A percentile compares a stretch with the other conserved stretches of the same genome.
Evolutionary conservation across 352 stramenopile genomes (phyloP).

Genomic region (Nothophytophthora sp.): DNA sequence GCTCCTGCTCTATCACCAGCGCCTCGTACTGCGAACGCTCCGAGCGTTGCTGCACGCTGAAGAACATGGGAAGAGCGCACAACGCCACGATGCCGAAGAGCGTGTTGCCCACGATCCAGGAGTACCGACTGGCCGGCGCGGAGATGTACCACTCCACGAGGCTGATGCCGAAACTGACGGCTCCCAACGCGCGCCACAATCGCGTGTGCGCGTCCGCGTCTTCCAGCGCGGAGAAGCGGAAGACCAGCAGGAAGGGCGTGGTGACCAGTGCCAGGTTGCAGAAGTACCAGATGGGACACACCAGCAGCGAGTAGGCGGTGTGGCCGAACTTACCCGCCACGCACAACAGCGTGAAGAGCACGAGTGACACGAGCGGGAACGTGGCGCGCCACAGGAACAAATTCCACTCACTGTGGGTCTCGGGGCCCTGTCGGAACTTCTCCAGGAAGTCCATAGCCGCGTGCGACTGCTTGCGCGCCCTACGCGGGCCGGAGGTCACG

Average conservation of each 20-base stretch:
- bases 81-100: conserved; percentile 74
- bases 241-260: conserved; percentile 78
- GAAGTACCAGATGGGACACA: conserved; percentile 80
- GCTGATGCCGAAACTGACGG: conserved; percentile 51
- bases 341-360: conserved; percentile 68
- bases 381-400: conserved; percentile 79
- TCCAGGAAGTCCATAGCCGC: conserved; percentile 65
- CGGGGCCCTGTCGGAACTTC: conserved; percentile 67
- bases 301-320: conserved; percentile 64
- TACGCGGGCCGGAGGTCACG: conserved; percentile 13
- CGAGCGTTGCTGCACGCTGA: conserved; percentile 56
- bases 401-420: conserved; percentile 84
- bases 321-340: conserved; percentile 68
- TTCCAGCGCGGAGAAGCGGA: conserved; percentile 56
- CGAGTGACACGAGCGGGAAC: conserved; percentile 79
- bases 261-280: conserved; percentile 70
- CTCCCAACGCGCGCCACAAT: conserved; percentile 54
- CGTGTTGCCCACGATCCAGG: conserved; percentile 83
- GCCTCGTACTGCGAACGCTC: conserved; percentile 53
- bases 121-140: conserved; percentile 43
- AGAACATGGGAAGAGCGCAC: conserved; percentile 69
- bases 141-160: conserved; percentile 75
- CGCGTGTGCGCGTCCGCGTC: conserved; percentile 24
- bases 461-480: conserved; percentile 30
- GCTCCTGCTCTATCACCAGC: conserved; percentile 32